Evolutionary conservation across 495 filamentous ascomycete species (phyloP).

Genomic region (Monascus purpureus): DNA sequence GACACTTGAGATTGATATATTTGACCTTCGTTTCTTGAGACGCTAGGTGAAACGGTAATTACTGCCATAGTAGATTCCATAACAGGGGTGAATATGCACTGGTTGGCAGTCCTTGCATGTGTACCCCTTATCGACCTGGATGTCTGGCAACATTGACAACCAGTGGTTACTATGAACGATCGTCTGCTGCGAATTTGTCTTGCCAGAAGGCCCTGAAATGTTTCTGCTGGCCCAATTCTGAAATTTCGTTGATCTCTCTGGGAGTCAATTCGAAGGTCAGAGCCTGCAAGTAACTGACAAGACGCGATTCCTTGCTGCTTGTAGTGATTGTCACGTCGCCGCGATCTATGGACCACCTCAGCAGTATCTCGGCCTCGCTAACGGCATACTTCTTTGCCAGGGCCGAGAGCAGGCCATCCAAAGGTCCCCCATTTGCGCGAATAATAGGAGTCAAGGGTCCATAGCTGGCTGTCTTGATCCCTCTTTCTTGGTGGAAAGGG

Average conservation of each 20-base stretch:
- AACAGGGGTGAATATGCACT: too few relatives aligned
- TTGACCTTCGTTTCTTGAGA: too few relatives aligned
- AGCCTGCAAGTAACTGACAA: slow-evolving; percentile 48
- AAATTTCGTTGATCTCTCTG: slow-evolving; percentile 55
- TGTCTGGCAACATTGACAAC: too few relatives aligned
- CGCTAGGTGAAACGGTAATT: too few relatives aligned
- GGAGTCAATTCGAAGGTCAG: slow-evolving; percentile 60
- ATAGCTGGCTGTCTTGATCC: slow-evolving; percentile 60
- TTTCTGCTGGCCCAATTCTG: slow-evolving; percentile 44
- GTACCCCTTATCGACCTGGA: too few relatives aligned
- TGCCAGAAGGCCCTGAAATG: slow-evolving; percentile 59
- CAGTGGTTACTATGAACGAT: slow-evolving; percentile 48
- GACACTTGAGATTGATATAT: too few relatives aligned
- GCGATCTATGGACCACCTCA: slow-evolving; percentile 74
- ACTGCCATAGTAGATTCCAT: too few relatives aligned
- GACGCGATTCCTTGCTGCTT: slow-evolving; percentile 53
- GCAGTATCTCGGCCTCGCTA: slow-evolving; percentile 46
- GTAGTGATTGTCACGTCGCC: slow-evolving; percentile 68
- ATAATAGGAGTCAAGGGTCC: slow-evolving; percentile 50
- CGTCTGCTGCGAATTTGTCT: slow-evolving; percentile 43
- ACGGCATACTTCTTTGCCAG: slow-evolving; percentile 72
- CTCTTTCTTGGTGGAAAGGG: slow-evolving; percentile 46
- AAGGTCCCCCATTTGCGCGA: slow-evolving; percentile 52
- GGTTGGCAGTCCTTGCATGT: too few relatives aligned
- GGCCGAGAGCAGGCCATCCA: slow-evolving; percentile 43